These are phyloP conservation scores for Ustilago trichophora DNA, from an alignment of 1,284 basidiomycete species.

Conservation along the genomic window DNA sequence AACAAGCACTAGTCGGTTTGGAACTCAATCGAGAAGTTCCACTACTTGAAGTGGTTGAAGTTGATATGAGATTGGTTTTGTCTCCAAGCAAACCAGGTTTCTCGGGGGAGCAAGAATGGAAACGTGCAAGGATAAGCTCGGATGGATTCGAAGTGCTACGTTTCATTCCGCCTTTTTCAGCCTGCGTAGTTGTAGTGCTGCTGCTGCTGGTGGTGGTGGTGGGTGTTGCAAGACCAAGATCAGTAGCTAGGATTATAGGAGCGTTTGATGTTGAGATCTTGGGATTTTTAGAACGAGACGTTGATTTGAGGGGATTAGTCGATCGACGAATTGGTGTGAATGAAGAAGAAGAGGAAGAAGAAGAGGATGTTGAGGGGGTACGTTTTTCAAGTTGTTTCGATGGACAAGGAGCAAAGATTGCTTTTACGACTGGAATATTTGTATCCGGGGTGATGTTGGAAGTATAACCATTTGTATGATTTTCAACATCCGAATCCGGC, in stretches of 20 bases:
- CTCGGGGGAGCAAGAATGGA: no score
- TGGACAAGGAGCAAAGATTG: slow-evolving; percentile 19
- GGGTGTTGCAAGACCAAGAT: slow-evolving; percentile 12
- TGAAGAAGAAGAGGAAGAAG: neutral
- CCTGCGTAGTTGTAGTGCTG: neutral
- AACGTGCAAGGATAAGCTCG: slow-evolving; percentile 24
- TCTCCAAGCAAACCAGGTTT: no score
- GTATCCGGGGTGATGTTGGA: no score
- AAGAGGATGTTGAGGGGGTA: neutral
- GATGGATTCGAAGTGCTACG: slow-evolving; percentile 36
- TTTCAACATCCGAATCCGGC: slow-evolving; percentile 8
- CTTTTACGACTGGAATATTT: no score
- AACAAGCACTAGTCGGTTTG: no score
- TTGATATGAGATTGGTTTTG: no score
- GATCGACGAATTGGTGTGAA: slow-evolving; percentile 26
- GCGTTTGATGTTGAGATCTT: no score
- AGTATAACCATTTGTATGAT: neutral
- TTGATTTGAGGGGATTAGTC: neutral
- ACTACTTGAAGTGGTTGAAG: no score
- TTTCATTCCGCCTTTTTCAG: slow-evolving; percentile 10
- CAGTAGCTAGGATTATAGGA: neutral
- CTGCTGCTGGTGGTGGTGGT: neutral
- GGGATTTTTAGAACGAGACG: neutral
- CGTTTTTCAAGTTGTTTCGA: no score
- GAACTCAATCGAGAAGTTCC: slow-evolving; percentile 8